phyloP scores from a whole-genome alignment of 2,329 filamentous ascomycete species.

The Trichoderma harzianum region DNA sequence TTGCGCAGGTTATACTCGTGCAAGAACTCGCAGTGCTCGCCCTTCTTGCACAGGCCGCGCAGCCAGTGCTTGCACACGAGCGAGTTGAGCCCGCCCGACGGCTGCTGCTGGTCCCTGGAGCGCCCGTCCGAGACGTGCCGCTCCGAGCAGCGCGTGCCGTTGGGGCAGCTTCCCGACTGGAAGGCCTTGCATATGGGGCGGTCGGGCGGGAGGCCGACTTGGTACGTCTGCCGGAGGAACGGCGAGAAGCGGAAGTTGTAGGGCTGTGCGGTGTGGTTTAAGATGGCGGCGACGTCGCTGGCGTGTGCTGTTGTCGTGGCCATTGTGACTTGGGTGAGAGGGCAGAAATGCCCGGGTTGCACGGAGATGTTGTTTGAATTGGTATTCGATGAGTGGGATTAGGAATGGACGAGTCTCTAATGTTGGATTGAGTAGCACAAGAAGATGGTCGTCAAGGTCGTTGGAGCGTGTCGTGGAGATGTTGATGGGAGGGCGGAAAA shows the following conservation, averaged over 20 bases:
- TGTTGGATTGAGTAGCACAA: background rate
- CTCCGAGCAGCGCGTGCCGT: slow-evolving; percentile 80
- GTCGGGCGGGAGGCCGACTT: slow-evolving; percentile 76
- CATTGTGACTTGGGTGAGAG: slow-evolving; percentile 26
- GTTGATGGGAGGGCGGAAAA: background rate
- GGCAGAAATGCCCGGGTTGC: background rate
- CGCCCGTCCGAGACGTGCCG: slow-evolving; percentile 59
- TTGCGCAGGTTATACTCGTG: slow-evolving; percentile 98
- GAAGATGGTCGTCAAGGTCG: background rate
- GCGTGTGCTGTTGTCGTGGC: slow-evolving; percentile 27
- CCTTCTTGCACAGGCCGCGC: slow-evolving; percentile 95
- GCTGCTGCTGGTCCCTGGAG: slow-evolving; percentile 50
- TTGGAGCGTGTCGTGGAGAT: background rate
- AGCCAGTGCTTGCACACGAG: slow-evolving; percentile 99
- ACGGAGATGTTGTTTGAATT: background rate
- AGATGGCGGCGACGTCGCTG: slow-evolving; percentile 45
- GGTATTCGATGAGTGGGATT: background rate
- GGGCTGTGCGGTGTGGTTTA: slow-evolving; percentile 51
- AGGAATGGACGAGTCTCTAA: background rate
- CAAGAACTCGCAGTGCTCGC: slow-evolving; percentile 92
- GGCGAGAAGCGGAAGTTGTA: slow-evolving; percentile 82
- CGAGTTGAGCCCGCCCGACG: slow-evolving; percentile 62
- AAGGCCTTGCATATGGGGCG: slow-evolving; percentile 84
- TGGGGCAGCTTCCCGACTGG: slow-evolving; percentile 79
- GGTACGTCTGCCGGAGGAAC: slow-evolving; percentile 78